Conservation (phyloP, 2,329 filamentous ascomycete species). For the Chrysosporium queenslandicum region DNA sequence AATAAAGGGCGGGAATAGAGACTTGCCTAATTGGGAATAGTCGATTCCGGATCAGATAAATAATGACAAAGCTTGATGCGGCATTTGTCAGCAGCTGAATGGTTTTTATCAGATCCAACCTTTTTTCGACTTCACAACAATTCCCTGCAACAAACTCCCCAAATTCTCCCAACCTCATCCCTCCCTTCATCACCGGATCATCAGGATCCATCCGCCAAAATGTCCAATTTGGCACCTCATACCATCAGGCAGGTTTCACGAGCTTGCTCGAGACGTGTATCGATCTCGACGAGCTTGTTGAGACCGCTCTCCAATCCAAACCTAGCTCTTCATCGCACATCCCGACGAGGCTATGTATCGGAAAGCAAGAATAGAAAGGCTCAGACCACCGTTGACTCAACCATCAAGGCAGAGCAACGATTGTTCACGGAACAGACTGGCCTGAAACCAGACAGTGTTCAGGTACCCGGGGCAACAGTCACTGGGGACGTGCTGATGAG, state of each 20-base stretch:
- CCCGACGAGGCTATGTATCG: conserved; percentile 65
- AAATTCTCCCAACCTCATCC: neutral
- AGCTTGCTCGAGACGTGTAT: conserved; percentile 44
- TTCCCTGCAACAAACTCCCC: neutral
- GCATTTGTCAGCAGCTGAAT: conserved; percentile 12
- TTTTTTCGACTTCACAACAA: neutral
- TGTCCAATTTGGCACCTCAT: conserved; percentile 57
- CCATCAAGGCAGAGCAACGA: conserved; percentile 78
- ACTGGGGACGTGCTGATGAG: conserved; percentile 62
- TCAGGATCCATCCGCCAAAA: conserved; percentile 24
- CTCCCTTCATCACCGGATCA: conserved; percentile 2
- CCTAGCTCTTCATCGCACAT: conserved; percentile 28
- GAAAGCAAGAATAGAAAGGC: conserved; percentile 60
- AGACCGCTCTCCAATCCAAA: conserved; percentile 21
- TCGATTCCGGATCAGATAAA: neutral
- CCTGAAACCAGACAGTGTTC: conserved; percentile 45
- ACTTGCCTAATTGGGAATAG: neutral
- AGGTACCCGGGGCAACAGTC: conserved; percentile 50
- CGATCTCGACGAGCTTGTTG: conserved; percentile 33
- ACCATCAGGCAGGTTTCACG: conserved; percentile 65
- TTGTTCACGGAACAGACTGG: conserved; percentile 57
- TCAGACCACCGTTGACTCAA: conserved; percentile 70
- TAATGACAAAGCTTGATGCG: neutral
- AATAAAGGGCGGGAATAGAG: too few species aligned
- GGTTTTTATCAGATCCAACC: conserved; percentile 10